Percentiles rank a stretch among this genome's conserved stretches.
phyloP scores from a whole-genome alignment of 1,139 yeast genomes.

The Pichia sp. region DNA sequence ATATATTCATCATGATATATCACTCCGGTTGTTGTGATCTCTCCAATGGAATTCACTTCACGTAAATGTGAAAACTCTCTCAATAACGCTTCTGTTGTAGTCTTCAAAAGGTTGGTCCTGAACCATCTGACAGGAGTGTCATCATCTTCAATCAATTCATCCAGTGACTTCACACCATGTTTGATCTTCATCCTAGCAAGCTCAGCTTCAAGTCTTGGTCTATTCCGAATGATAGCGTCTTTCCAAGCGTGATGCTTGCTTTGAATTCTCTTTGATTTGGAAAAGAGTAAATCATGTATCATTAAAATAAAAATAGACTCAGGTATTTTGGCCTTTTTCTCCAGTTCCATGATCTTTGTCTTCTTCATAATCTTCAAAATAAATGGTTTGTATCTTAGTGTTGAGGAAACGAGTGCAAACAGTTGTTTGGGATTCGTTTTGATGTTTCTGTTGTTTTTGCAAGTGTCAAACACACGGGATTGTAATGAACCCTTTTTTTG shows the following conservation, averaged over 20 bases:
- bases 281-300: constrained; percentile 74
- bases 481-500: constrained; percentile 55
- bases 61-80: constrained; percentile 42
- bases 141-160: constrained; percentile 46
- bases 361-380: constrained; percentile 56
- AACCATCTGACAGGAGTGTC: constrained; percentile 89
- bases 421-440: constrained; percentile 71
- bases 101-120: constrained; percentile 59
- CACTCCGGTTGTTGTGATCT: constrained; percentile 42
- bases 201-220: constrained; percentile 78
- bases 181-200: constrained; percentile 69
- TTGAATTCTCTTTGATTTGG: constrained; percentile 75
- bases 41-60: constrained; percentile 38
- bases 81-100: constrained; percentile 35
- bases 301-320: constrained; percentile 51
- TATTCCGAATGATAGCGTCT: constrained; percentile 69
- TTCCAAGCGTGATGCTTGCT: constrained; percentile 86
- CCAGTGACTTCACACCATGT: constrained; percentile 46
- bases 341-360: constrained; percentile 48
- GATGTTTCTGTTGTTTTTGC: constrained; percentile 34
- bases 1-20: constrained; percentile 67
- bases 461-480: constrained; percentile 55
- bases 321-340: constrained; percentile 38
- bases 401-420: constrained; percentile 74
- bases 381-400: constrained; percentile 61